A percentile compares a stretch with the other conserved stretches of the same genome.
Conservation (phyloP, 2,329 filamentous ascomycete species). For the Colletotrichum sp. region DNA sequence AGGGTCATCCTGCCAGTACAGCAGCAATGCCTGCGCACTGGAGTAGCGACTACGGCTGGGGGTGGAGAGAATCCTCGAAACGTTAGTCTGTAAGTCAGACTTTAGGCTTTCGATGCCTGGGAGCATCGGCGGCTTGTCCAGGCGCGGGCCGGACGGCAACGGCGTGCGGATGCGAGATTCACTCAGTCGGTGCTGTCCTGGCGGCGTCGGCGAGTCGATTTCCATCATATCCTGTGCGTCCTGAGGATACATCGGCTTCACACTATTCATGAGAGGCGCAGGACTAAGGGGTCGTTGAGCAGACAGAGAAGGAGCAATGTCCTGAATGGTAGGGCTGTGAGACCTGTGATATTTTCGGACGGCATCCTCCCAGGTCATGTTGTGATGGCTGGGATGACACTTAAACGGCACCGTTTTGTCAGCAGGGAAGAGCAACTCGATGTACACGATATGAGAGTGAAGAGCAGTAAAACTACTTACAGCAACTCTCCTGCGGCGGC, state of each 20-base stretch:
- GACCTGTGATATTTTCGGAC: conserved; percentile 58
- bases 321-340: conserved; percentile 55
- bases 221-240: conserved; percentile 65
- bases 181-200: conserved; percentile 43
- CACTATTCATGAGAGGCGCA: conserved; percentile 38
- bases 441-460: background rate
- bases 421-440: conserved; percentile 14
- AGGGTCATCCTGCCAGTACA: conserved; percentile 62
- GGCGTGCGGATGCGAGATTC: conserved; percentile 61
- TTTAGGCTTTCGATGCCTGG: conserved; percentile 57
- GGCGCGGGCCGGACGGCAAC: conserved; percentile 59
- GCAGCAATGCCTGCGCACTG: conserved; percentile 56
- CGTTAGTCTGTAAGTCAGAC: conserved; percentile 57
- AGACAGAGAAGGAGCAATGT: conserved; percentile 48
- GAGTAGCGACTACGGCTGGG: conserved; percentile 58
- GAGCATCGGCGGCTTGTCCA: conserved; percentile 54
- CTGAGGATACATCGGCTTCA: conserved; percentile 46
- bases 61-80: conserved; percentile 54
- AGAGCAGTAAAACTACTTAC: conserved; percentile 44
- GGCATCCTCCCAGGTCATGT: conserved; percentile 66
- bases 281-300: conserved; percentile 53
- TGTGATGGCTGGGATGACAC: conserved; percentile 66
- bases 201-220: conserved; percentile 48
- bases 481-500: conserved; percentile 61
- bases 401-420: conserved; percentile 30